phyloP scores from a whole-genome alignment of 2,329 filamentous ascomycete species.

The Fusarium globosum region DNA sequence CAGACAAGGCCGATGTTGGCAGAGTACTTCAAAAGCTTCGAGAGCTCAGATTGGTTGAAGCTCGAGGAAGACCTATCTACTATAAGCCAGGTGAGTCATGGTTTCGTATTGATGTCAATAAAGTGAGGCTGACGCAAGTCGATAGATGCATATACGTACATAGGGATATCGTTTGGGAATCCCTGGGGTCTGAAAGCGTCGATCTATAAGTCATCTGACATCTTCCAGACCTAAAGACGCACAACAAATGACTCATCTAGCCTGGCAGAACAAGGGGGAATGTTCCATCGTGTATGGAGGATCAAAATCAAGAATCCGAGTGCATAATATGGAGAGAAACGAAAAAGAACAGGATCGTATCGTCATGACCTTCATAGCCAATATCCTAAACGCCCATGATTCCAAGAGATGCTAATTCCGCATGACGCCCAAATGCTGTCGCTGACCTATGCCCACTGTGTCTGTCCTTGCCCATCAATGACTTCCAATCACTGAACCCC shows the following conservation, averaged over 20 bases:
- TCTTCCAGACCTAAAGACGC: constrained; percentile 43
- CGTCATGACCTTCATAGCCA: constrained; percentile 19
- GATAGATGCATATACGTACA: constrained; percentile 74
- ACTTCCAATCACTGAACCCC: neutral
- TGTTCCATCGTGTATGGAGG: neutral
- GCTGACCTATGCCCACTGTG: neutral
- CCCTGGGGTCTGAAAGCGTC: constrained; percentile 71
- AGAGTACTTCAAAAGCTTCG: constrained; percentile 73
- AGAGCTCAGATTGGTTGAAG: constrained; percentile 68
- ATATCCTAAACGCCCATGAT: constrained; percentile 25
- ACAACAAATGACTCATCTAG: constrained; percentile 16
- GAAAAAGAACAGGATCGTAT: constrained; percentile 20
- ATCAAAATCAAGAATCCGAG: neutral
- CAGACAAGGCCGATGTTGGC: constrained; percentile 73
- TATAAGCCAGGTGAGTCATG: constrained; percentile 77
- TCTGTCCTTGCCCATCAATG: neutral
- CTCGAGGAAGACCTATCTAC: constrained; percentile 67
- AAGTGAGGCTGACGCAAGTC: constrained; percentile 23
- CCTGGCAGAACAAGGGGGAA: neutral
- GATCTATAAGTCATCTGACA: constrained; percentile 62
- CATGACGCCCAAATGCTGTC: constrained; percentile 14
- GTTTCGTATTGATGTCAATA: neutral
- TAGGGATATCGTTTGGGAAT: constrained; percentile 71
- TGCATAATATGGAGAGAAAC: constrained; percentile 2
- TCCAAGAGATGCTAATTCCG: constrained; percentile 13